A percentile compares a stretch with the other conserved stretches of the same genome.
Evolutionary conservation across 148 eudicot species (phyloP).

Genomic region (Dysphania ambrosioides): DNA sequence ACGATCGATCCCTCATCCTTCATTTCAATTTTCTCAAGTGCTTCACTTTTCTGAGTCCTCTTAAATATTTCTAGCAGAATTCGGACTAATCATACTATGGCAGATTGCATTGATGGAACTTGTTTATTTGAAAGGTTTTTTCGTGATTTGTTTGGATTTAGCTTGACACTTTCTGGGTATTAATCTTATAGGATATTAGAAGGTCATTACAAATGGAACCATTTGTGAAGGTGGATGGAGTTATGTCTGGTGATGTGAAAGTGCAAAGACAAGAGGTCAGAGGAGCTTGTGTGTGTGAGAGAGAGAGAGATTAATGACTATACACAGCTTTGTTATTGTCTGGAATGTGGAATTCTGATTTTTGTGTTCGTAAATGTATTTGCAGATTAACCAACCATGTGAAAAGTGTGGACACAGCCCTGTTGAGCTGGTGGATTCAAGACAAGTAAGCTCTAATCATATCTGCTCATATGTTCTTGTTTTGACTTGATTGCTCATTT

Average conservation of each 20-base stretch:
- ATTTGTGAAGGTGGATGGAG: constrained; percentile 36
- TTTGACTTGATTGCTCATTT: neutral
- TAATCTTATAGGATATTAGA: constrained; percentile 33
- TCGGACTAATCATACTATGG: neutral
- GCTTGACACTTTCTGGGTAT: neutral
- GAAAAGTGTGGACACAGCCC: constrained; percentile 42
- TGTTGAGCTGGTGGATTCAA: constrained; percentile 37
- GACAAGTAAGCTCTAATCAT: constrained; percentile 33
- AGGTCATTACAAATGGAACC: constrained; percentile 37
- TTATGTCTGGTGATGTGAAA: constrained; percentile 34
- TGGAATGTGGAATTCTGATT: neutral
- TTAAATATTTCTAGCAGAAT: neutral
- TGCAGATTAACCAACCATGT: constrained; percentile 45
- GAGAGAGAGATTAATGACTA: neutral
- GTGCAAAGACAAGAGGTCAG: constrained; percentile 38
- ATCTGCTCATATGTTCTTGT: neutral
- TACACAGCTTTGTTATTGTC: neutral
- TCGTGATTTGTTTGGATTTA: neutral
- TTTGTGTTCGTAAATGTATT: neutral
- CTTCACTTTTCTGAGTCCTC: neutral
- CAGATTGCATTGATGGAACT: neutral
- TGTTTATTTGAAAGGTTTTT: neutral
- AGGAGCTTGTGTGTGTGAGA: neutral
- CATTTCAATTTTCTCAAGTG: no score
- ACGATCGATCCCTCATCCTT: no score